These are phyloP conservation scores for Morella rubra DNA, from an alignment of 306 rosid genomes.

Conservation along the genomic window DNA sequence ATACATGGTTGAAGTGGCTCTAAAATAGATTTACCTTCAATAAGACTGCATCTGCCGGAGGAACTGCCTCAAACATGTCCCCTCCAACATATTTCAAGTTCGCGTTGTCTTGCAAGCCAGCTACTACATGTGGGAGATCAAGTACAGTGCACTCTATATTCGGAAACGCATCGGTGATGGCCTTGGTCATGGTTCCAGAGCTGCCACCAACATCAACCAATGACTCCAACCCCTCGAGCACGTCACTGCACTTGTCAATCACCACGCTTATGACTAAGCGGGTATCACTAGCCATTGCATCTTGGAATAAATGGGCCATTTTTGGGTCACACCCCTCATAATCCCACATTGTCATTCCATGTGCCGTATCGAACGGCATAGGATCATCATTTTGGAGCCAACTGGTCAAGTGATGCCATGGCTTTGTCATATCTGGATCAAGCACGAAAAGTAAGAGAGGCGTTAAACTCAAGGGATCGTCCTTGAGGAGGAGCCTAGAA, in stretches of 20 bases:
- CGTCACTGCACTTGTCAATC: slow-evolving; percentile 5
- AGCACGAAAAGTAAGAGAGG: slow-evolving; percentile 6
- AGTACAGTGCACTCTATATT: slow-evolving; percentile 29
- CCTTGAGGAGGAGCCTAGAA: slow-evolving; percentile 25
- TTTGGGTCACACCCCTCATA: background rate
- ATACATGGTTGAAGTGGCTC: too few species aligned
- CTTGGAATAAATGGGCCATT: background rate
- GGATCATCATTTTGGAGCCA: slow-evolving; percentile 17
- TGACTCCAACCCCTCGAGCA: slow-evolving; percentile 32
- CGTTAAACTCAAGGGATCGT: background rate
- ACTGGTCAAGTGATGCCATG: slow-evolving; percentile 13
- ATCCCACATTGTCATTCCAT: slow-evolving; percentile 25
- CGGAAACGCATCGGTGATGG: slow-evolving; percentile 28
- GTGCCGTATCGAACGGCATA: slow-evolving; percentile 14
- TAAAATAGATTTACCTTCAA: slow-evolving; percentile 22
- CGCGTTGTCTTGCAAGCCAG: background rate
- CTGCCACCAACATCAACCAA: slow-evolving; percentile 42
- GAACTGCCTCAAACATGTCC: slow-evolving; percentile 33
- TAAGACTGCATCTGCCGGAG: slow-evolving; percentile 28
- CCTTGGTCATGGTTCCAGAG: slow-evolving; percentile 27
- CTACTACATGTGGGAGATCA: slow-evolving; percentile 39
- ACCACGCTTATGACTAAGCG: background rate
- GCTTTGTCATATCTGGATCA: background rate
- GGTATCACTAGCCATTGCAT: slow-evolving; percentile 30
- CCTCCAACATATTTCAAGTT: slow-evolving; percentile 26